Evolutionary conservation across 345 rosid genomes (phyloP), one percentile per base, ranked within the genome.

Genomic region (Clausena lansium): DNA sequence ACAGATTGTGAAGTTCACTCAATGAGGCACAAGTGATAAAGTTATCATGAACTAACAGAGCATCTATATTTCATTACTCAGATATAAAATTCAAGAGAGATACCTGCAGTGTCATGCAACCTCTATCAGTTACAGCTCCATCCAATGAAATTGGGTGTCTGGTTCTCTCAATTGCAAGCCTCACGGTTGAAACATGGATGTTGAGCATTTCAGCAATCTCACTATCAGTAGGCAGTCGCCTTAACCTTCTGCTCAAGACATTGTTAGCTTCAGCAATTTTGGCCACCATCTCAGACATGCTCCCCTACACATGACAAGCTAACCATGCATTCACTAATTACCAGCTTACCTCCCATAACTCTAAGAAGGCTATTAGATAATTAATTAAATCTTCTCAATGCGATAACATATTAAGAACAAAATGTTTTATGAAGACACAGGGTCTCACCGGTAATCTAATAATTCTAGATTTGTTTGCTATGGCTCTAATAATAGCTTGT

Each of bases 251-350:
- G 0, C 78, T 73, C 77, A 85, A 71, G 15, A 68, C 80, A 59
- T 75, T 78, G 62, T 85, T 86, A 66, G 87, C 88, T 82, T 85
- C 86, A 28, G 87, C 83, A 59, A 89, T 85, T 86, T 89, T 86
- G 32, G 83, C 87, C 59, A 83, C 74, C 77, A 57, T 65, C 70
- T 77, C 85, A 76, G 81, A 74, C 85, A 85, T 81, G 79, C 85
- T 82, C 86, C 88, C 86, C 93, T 89, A 73, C 86, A 86, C 77
- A 84, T 79, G 76, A 77, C 61, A 82, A 79, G 83, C 91, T 88
- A 88, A 85, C 81, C 80, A 82, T 80, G 84, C 85, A 78, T 83
- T 85, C 84, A 88, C 86, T 83, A 81, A 85, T 82, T 75, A 86
- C 87, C 85, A 84, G 78, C 81, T 71, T 82, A 81, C 81, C 77